These are phyloP conservation scores for Globisporangium paddicum DNA, from an alignment of 352 stramenopile species.

Conservation along the genomic window DNA sequence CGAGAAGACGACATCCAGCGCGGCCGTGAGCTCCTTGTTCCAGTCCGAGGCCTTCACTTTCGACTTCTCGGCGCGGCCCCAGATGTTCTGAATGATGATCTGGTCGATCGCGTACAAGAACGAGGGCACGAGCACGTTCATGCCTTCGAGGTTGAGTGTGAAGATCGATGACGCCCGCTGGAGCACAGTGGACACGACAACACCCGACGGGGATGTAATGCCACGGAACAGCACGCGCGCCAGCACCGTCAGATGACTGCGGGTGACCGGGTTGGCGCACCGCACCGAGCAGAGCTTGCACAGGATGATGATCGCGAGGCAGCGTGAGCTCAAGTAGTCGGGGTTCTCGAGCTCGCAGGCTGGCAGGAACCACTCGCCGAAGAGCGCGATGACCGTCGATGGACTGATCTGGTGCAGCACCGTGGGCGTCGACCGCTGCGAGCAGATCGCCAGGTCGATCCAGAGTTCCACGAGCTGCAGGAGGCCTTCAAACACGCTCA, in stretches of 20 bases:
- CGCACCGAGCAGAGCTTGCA: slow-evolving; percentile 76
- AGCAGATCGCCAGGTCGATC: slow-evolving; percentile 76
- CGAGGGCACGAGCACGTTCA: slow-evolving; percentile 73
- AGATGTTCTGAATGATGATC: slow-evolving; percentile 83
- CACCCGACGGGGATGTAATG: slow-evolving; percentile 63
- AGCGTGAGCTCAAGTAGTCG: slow-evolving; percentile 77
- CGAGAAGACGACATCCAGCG: slow-evolving; percentile 73
- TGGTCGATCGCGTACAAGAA: slow-evolving; percentile 81
- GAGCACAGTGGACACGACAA: slow-evolving; percentile 78
- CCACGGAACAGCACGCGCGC: slow-evolving; percentile 70
- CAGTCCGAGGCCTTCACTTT: slow-evolving; percentile 73
- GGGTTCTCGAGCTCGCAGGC: slow-evolving; percentile 66
- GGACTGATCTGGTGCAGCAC: slow-evolving; percentile 69
- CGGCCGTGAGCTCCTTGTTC: slow-evolving; percentile 76
- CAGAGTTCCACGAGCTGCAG: slow-evolving; percentile 73
- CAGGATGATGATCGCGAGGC: slow-evolving; percentile 68
- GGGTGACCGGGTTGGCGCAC: slow-evolving; percentile 54
- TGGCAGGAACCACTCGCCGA: slow-evolving; percentile 83
- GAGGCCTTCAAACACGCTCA: slow-evolving; percentile 72
- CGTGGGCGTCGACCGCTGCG: slow-evolving; percentile 43
- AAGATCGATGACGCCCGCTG: slow-evolving; percentile 74
- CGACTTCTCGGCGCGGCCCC: slow-evolving; percentile 54
- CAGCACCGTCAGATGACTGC: slow-evolving; percentile 58
- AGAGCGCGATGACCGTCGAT: slow-evolving; percentile 78
- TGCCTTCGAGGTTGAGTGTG: slow-evolving; percentile 68